These are phyloP conservation scores for Apiosordaria backusii DNA, from an alignment of 495 filamentous ascomycete genomes.

Conservation along the genomic window DNA sequence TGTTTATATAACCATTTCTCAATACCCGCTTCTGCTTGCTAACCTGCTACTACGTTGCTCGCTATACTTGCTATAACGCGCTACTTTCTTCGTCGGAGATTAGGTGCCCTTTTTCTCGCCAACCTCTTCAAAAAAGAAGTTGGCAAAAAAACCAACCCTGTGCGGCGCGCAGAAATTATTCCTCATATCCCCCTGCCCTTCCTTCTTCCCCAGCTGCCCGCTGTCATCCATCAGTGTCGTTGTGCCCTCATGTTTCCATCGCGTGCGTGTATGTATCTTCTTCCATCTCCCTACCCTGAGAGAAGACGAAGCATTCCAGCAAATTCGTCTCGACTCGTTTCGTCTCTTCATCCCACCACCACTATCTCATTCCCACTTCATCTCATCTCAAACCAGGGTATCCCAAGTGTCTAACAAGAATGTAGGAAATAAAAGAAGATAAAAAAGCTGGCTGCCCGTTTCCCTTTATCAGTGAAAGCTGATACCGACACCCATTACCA, in stretches of 20 bases:
- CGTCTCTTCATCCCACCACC: neutral
- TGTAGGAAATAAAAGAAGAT: neutral
- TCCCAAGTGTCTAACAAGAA: conserved; percentile 13
- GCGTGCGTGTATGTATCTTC: neutral
- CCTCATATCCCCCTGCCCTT: neutral
- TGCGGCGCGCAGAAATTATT: neutral
- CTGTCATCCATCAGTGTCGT: neutral
- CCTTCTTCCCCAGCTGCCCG: too few relatives aligned
- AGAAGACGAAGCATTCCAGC: neutral
- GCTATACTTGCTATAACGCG: neutral
- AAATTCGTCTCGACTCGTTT: neutral
- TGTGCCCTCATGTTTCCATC: neutral
- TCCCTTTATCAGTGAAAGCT: neutral
- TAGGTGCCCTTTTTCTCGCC: neutral
- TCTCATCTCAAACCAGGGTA: conserved; percentile 14
- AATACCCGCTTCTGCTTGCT: neutral
- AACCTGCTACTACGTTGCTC: too few relatives aligned
- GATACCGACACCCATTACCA: neutral
- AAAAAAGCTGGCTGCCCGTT: neutral
- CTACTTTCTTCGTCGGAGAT: neutral
- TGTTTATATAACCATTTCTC: neutral
- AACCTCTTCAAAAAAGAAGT: neutral
- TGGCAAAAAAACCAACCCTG: neutral
- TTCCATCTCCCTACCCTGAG: neutral
- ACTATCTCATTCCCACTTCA: neutral